phyloP scores from a whole-genome alignment of 106 monocot genomes.

The Vanilla planifolia region DNA sequence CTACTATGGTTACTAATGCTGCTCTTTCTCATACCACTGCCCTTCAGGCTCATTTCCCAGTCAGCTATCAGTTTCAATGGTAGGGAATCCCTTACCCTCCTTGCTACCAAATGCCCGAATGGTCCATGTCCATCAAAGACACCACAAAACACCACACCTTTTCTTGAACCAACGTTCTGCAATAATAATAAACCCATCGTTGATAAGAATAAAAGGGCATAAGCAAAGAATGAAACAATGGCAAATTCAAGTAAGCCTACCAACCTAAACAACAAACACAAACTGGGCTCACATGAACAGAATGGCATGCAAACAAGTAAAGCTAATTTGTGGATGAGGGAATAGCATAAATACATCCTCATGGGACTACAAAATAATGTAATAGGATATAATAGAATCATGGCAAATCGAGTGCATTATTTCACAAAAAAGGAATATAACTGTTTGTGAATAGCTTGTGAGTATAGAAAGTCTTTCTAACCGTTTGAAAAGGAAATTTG shows the following conservation, averaged over 20 bases:
- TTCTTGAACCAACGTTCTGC: slow-evolving; percentile 44
- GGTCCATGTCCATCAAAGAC: slow-evolving; percentile 75
- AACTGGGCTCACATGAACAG: no score
- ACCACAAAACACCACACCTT: slow-evolving; percentile 48
- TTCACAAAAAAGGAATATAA: no score
- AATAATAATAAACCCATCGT: neutral
- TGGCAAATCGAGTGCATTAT: no score
- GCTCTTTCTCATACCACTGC: neutral
- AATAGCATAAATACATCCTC: no score
- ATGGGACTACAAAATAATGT: no score
- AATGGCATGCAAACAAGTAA: no score
- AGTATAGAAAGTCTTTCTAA: no score
- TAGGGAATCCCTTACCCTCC: slow-evolving; percentile 42
- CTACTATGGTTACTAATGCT: slow-evolving; percentile 5
- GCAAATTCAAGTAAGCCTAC: neutral
- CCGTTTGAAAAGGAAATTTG: no score
- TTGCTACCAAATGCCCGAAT: slow-evolving; percentile 51
- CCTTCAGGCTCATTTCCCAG: slow-evolving; percentile 1
- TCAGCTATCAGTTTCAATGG: slow-evolving; percentile 31
- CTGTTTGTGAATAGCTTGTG: no score
- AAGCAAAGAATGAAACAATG: neutral
- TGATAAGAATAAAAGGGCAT: neutral
- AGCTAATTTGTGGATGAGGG: no score
- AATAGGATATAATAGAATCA: no score
- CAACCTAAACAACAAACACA: no score